These are phyloP conservation scores for Tetraselmis chui DNA, from an alignment of 139 green algal species.

Conservation along the genomic window DNA sequence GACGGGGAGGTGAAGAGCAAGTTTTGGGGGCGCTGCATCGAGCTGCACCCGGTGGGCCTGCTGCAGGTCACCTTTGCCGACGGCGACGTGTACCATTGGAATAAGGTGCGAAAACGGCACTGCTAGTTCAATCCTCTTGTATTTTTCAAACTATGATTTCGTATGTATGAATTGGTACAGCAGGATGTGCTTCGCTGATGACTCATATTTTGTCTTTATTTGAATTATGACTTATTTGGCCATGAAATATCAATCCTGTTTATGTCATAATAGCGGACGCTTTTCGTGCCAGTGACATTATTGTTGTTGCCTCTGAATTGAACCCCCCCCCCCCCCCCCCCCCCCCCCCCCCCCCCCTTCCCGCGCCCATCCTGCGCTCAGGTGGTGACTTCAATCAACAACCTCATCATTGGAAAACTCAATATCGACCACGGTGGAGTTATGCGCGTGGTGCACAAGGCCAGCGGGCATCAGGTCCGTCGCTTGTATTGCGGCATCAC, in stretches of 20 bases:
- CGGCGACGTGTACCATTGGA: conserved; percentile 68
- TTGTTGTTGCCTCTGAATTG: no score
- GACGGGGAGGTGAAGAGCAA: conserved; percentile 82
- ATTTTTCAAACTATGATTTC: no score
- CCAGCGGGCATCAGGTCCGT: conserved; percentile 16
- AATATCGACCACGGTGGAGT: conserved; percentile 81
- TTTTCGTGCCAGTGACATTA: no score
- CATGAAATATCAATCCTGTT: no score
- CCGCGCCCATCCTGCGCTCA: conserved; percentile 5
- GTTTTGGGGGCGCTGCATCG: conserved; percentile 88
- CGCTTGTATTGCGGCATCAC: no score
- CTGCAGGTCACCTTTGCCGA: conserved; percentile 58
- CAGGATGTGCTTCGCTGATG: no score
- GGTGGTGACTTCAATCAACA: conserved; percentile 72
- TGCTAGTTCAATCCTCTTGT: not conserved
- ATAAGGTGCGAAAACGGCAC: conserved; percentile 70
- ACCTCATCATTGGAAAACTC: conserved; percentile 87
- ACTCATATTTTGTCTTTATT: no score
- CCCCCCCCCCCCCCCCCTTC: not conserved
- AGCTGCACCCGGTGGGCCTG: conserved; percentile 67
- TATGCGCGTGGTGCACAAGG: conserved; percentile 51
- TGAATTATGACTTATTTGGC: no score
- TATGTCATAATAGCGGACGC: no score
- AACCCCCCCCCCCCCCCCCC: no score
- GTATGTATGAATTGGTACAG: no score